Percentiles rank a stretch among this genome's conserved stretches.
Evolutionary conservation across 108 stramenopile species (phyloP).

Genomic region (Nannochloropsis gaditana): DNA sequence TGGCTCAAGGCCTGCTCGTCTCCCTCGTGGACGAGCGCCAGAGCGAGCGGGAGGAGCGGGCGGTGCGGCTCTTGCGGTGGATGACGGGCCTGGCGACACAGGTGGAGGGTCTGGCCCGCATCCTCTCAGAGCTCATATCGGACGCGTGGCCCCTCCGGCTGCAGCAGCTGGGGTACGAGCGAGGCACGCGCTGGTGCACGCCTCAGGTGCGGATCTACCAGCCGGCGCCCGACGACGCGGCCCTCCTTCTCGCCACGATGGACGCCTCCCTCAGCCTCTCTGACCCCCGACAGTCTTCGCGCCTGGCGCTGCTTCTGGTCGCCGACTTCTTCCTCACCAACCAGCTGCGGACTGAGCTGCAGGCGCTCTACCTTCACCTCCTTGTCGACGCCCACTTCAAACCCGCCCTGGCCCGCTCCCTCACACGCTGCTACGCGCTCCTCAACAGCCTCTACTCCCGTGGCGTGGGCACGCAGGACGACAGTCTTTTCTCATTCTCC

Average conservation of each 20-base stretch:
- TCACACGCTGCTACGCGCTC: constrained; percentile 35
- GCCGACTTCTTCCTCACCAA: constrained; percentile 29
- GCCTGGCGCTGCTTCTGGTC: constrained; percentile 29
- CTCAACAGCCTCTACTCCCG: constrained; percentile 33
- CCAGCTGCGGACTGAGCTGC: constrained; percentile 27
- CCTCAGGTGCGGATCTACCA: not conserved
- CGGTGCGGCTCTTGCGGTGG: not conserved
- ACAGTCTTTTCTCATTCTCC: constrained; percentile 38
- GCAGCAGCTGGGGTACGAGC: not conserved
- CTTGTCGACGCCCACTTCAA: constrained; percentile 43
- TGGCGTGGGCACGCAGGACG: constrained; percentile 34
- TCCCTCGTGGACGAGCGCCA: constrained; percentile 22
- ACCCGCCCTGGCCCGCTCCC: constrained; percentile 34
- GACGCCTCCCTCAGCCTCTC: not conserved
- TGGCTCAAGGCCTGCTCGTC: constrained; percentile 8
- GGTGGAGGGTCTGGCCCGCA: not conserved
- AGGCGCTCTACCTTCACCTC: constrained; percentile 37
- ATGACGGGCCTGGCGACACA: not conserved
- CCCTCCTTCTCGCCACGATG: not conserved
- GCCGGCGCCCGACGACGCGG: constrained; percentile 1
- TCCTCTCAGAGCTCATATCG: not conserved
- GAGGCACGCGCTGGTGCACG: not conserved
- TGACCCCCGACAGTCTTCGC: not conserved
- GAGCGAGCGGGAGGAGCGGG: not conserved
- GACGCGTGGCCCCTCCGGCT: not conserved